These are phyloP conservation scores for Aegilops longissima DNA, from an alignment of 176 grass and related monocot genomes.

Conservation along the genomic window DNA sequence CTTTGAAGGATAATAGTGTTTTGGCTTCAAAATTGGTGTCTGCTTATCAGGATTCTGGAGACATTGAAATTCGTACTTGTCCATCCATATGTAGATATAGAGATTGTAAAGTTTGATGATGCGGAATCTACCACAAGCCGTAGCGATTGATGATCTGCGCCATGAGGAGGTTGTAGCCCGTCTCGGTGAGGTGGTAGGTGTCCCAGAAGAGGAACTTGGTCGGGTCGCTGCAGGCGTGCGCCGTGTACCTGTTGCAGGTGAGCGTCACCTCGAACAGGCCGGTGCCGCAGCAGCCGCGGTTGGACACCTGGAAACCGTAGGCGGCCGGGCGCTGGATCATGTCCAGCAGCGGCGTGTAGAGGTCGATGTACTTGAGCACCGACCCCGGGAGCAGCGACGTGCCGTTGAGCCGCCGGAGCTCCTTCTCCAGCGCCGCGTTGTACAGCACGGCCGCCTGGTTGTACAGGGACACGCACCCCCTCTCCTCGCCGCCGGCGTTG, in stretches of 20 bases:
- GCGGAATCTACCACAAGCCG: slow-evolving; percentile 8
- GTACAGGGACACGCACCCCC: slow-evolving; percentile 63
- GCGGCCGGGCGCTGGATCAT: slow-evolving; percentile 55
- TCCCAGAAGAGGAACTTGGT: slow-evolving; percentile 86
- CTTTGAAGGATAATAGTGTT: background rate
- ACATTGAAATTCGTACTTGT: background rate
- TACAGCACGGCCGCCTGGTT: slow-evolving; percentile 63
- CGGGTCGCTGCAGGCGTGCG: slow-evolving; percentile 42
- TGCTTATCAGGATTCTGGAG: background rate
- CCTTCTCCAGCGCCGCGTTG: slow-evolving; percentile 65
- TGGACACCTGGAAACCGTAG: slow-evolving; percentile 69
- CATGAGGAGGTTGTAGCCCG: slow-evolving; percentile 59
- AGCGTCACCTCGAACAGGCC: slow-evolving; percentile 74
- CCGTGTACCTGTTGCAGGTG: slow-evolving; percentile 63
- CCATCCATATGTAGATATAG: too few relatives aligned
- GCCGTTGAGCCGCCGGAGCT: slow-evolving; percentile 62
- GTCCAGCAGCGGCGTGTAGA: slow-evolving; percentile 68
- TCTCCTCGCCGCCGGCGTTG: slow-evolving; percentile 58
- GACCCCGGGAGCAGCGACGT: slow-evolving; percentile 45
- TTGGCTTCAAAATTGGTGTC: background rate
- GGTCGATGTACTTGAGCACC: slow-evolving; percentile 58
- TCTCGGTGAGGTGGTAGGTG: slow-evolving; percentile 77
- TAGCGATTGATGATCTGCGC: slow-evolving; percentile 38
- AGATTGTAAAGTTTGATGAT: background rate
- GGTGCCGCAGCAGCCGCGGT: slow-evolving; percentile 79